Base-by-base conservation (phyloP, 257 asterid genomes). In the Nicotiana sylvestris region DNA sequence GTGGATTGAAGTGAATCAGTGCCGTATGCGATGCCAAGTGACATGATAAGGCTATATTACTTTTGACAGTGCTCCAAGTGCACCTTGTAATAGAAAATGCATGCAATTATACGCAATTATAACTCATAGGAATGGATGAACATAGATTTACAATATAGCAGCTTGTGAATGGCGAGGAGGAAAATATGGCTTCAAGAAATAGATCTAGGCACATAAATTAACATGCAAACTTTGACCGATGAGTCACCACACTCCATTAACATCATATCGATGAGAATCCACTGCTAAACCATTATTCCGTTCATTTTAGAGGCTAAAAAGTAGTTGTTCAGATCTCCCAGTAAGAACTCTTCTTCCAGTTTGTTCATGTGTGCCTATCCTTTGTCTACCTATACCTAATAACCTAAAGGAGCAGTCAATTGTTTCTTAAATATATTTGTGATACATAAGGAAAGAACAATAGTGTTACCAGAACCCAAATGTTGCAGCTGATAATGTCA, bases 401-500 rank as follows among this genome's bases (percentile, higher is more conserved):
- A 25, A 74, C 33, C 62, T 25, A 49, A 5, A 12, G 29, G 62
- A 74, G 62, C 21, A 74, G 39, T 46, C 8, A 49, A 49, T 25
- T 65, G 57, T 81, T 53, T 68, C 81, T 29, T 21, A 58, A 70
- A 55, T 35, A 25, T 53, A 49, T 58, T 78, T 29, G 78, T 58
- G 13, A 66, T 17, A 65, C 82, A 37, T 66, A 82, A 70, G 51
- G 57, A 57, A 86, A 82, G 84, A 68, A 66, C 85, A 81, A 82
- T 69, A 67, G n/a, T 64, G 90, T 77, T 88, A 96, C 99, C 99
- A 96, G 82, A 96, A 96, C 82, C 93, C 95, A 93, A 96, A 96
- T 65, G 99, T 94, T 82, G 93, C 94, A 66, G 98, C 98, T 60
- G 98, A 94, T 85, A 96, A 86, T 62, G 99, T 92, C 98, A 96